Conservation (phyloP, 2,329 filamentous ascomycete species). For the Gaeumannomyces tritici region DNA sequence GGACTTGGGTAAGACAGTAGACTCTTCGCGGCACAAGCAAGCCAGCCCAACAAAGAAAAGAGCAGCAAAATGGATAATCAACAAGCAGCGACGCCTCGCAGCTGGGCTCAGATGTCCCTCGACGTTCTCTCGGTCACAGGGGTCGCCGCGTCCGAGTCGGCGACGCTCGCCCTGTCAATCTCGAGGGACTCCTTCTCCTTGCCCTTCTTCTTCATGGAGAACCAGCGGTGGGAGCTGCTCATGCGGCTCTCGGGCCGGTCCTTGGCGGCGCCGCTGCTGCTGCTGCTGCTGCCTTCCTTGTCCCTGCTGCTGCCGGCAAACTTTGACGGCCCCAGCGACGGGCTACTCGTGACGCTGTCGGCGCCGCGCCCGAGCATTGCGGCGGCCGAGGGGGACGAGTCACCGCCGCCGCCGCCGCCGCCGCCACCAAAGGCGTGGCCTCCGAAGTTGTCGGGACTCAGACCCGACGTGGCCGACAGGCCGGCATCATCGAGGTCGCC, state of each 20-base stretch:
- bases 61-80: background rate
- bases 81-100: background rate
- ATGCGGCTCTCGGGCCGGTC: slow-evolving; percentile 16
- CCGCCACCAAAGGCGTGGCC: background rate
- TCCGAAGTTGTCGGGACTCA: slow-evolving; percentile 28
- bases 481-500: slow-evolving; percentile 44
- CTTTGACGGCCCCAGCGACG: slow-evolving; percentile 41
- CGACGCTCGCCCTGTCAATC: slow-evolving; percentile 27
- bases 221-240: slow-evolving; percentile 23
- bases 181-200: slow-evolving; percentile 49
- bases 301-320: slow-evolving; percentile 19
- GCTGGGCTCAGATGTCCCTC: background rate
- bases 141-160: background rate
- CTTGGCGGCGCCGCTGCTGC: slow-evolving; percentile 16
- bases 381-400: slow-evolving; percentile 26
- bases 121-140: background rate
- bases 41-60: background rate
- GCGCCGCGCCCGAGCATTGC: slow-evolving; percentile 36
- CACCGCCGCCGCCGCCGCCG: no score
- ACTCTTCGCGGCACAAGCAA: background rate
- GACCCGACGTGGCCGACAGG: slow-evolving; percentile 36
- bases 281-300: slow-evolving; percentile 19
- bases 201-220: slow-evolving; percentile 51
- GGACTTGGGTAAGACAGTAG: background rate
- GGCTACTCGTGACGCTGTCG: slow-evolving; percentile 47